Base-by-base conservation (phyloP, 2,329 filamentous ascomycete species). In the Trichoderma sp. region DNA sequence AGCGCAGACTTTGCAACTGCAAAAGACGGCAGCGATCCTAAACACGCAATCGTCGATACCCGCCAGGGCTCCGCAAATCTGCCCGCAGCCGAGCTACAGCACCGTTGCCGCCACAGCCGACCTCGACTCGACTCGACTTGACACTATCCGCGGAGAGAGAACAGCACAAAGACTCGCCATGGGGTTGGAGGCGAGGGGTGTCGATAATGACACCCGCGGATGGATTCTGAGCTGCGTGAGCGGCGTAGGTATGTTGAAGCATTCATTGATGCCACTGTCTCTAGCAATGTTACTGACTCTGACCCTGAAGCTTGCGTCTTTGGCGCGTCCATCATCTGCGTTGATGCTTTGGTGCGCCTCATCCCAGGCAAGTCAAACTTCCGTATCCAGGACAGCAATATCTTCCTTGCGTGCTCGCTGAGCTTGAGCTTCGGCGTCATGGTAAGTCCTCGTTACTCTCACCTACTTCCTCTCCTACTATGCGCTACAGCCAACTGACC, bases 381-480 rank as follows among this genome's bases (percentile, higher is more conserved):
- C 79, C 88, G 89, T 74, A 96, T 99, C 73, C 89, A 96, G 76
- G 91, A 97, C 71, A 97, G 92, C 81, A 95, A 92, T 82, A 84
- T 84, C 26, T 99, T 99, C 77, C 85, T 97, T 5, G 94, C 94
- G 0, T 89, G 90, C 26, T 97, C 95, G 0, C 81, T 98, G 70
- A 97, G 94, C 79, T 81, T 99, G 72, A 97, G 94, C 78, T 97
- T 97, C 73, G 95, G 96, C 54, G 94, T 98, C 56, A 97, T 99
- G 94, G 94, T 97, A 79, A 72, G 87, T 67, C 21, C 18, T 39
- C 18, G 39, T 28, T 52, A 13, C 24, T 24, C 46, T 54, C 8
- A 1, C 24, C 28, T 24, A 18, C 13, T 58, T 49, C 24, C n/a
- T 34, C 18, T 46, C 46, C 32, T 64, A 26, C 46, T 10, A 60